Conservation (phyloP, 140 eudicot species). For the Artemisia princeps region DNA sequence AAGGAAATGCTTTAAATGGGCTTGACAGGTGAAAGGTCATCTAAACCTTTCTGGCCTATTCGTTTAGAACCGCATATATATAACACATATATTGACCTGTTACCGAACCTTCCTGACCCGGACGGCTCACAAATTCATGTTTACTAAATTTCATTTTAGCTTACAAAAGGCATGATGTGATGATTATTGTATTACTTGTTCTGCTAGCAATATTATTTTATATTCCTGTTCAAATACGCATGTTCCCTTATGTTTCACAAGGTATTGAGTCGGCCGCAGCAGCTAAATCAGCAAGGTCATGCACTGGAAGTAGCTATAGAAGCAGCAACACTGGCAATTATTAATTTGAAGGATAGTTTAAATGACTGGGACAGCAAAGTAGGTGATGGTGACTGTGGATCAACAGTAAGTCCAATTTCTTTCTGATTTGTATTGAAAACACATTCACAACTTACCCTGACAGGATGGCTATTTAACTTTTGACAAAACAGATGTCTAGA, state of each 20-base stretch:
- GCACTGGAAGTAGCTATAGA: slow-evolving; percentile 81
- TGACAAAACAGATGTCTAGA: slow-evolving; percentile 61
- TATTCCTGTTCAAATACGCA: slow-evolving; percentile 7
- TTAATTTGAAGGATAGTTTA: slow-evolving; percentile 56
- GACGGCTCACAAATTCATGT: neutral
- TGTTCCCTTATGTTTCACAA: slow-evolving; percentile 21
- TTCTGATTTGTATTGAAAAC: slow-evolving; percentile 10
- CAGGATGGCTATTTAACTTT: slow-evolving; percentile 2
- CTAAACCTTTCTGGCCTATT: neutral
- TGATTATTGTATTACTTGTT: slow-evolving; percentile 4
- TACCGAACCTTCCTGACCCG: neutral
- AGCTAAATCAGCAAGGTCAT: slow-evolving; percentile 56
- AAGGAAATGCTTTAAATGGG: no score
- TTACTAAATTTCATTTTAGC: neutral
- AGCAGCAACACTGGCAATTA: slow-evolving; percentile 66
- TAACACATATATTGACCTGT: neutral
- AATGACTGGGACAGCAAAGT: slow-evolving; percentile 95
- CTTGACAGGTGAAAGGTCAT: neutral
- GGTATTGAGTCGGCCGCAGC: slow-evolving; percentile 65
- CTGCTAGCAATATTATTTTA: neutral
- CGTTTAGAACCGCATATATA: neutral
- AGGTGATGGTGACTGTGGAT: slow-evolving; percentile 99
- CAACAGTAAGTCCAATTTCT: slow-evolving; percentile 61
- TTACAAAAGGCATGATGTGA: neutral
- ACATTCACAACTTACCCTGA: slow-evolving; percentile 1